Evolutionary conservation across 1,284 basidiomycete species (phyloP), one percentile per base, ranked within the genome.

Genomic region (Sporisorium iseilematis-ciliati): DNA sequence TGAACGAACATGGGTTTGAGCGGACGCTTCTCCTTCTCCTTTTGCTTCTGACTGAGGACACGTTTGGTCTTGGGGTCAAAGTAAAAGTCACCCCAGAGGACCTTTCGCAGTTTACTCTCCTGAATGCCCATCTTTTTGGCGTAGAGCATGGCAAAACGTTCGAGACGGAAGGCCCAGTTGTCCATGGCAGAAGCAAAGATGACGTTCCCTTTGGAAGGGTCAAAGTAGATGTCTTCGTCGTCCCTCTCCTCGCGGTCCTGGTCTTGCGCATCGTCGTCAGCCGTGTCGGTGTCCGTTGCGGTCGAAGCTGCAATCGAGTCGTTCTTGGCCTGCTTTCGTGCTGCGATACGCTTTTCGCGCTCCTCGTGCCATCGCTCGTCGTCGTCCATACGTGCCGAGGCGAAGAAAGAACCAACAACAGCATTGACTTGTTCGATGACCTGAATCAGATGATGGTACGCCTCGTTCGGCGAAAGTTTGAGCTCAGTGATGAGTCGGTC

Each of bases 1-100:
- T 98, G 95, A 5, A 98, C 97, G 83, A 99, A 99, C 54, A 99
- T 89, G n/a, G 95, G 94, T 87, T 98, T 99, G 81, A 99, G 87
- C 33, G 89, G 88, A 25, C 94, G 90, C 65, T 85, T 86, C 43
- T 85, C 84, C 70, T 90, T 90, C 38, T 87, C 87, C 62, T 96
- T 89, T 85, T 95, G 93, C 86, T 96, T 97, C 84, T 94, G 89
- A 75, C 92, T 93, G 81, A 99, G 91, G 23, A 98, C 93, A 69
- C 91, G 90, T 87, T 97, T 99, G 54, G 92, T 92, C 88, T 98
- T 99, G 0, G 96, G 93, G 85, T 99, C 97, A 62, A 99, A 89
- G 87, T 93, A 99, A 86, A 92, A 99, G 86, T 99, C 95, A 1
- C 97, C 97, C 97, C 97, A 99, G 2, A 99, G 88, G 7, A 95